Percentiles rank a stretch among this genome's conserved stretches.
Evolutionary conservation across 2,329 filamentous ascomycete species (phyloP).

Genomic region (Penicillium sp.): DNA sequence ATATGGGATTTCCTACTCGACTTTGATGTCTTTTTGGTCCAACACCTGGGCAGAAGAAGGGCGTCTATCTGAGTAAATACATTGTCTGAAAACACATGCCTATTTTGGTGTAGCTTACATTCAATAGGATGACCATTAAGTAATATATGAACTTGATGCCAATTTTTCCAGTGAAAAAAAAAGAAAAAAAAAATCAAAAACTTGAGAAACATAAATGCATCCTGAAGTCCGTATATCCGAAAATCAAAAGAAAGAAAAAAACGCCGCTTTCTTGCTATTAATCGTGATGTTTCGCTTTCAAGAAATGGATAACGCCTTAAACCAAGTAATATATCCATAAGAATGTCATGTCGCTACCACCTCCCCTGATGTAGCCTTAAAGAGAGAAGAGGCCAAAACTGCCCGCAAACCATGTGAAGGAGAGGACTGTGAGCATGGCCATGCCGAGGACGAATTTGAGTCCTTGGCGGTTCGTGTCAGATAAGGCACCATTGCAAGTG

Average conservation of each 20-base stretch:
- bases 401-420: slow-evolving; percentile 55
- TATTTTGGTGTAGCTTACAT: background rate
- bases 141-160: background rate
- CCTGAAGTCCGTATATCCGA: slow-evolving; percentile 10
- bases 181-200: background rate
- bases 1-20: background rate
- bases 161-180: background rate
- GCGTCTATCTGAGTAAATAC: background rate
- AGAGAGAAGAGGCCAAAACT: slow-evolving; percentile 39
- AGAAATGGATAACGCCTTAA: slow-evolving; percentile 12
- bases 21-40: background rate
- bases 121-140: background rate
- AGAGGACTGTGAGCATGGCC: slow-evolving; percentile 56
- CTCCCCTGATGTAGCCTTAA: slow-evolving; percentile 4
- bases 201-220: slow-evolving; percentile 14
- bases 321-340: slow-evolving; percentile 21
- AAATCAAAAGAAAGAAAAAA: slow-evolving; percentile 15
- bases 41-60: background rate
- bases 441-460: slow-evolving; percentile 58
- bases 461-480: slow-evolving; percentile 55
- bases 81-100: background rate
- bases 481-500: slow-evolving; percentile 57
- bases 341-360: slow-evolving; percentile 4
- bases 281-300: slow-evolving; percentile 28
- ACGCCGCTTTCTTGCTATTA: slow-evolving; percentile 32